These are phyloP conservation scores for Tylopilus orsonianus DNA, from an alignment of 1,284 basidiomycete genomes.

Conservation along the genomic window DNA sequence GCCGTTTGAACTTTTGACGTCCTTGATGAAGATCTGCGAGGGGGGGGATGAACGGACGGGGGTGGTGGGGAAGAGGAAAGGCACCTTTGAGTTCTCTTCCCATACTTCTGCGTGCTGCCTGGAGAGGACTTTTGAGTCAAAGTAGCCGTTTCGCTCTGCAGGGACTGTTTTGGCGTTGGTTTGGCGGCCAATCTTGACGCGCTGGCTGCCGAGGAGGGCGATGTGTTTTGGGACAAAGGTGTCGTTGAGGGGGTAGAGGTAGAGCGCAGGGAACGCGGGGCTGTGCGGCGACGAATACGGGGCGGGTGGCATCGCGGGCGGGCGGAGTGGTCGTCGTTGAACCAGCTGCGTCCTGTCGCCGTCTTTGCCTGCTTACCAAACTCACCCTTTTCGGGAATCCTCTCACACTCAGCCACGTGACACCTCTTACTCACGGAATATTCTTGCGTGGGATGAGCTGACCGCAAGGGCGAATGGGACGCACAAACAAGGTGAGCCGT, in stretches of 20 bases:
- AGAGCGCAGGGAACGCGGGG: slow-evolving; percentile 66
- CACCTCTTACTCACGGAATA: too few relatives aligned
- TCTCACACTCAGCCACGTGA: slow-evolving; percentile 24
- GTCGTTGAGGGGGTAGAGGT: slow-evolving; percentile 95
- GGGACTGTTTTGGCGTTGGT: slow-evolving; percentile 97
- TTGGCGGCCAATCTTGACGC: slow-evolving; percentile 96
- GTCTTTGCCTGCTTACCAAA: slow-evolving; percentile 17
- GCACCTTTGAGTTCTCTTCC: slow-evolving; percentile 86
- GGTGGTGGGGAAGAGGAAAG: slow-evolving; percentile 18
- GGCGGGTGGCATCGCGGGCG: slow-evolving; percentile 40
- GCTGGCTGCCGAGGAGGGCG: slow-evolving; percentile 69
- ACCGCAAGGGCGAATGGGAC: too few relatives aligned
- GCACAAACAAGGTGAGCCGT: too few relatives aligned
- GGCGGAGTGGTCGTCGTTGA: slow-evolving; percentile 7
- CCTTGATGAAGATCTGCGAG: slow-evolving; percentile 91
- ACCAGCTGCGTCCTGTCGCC: slow-evolving; percentile 10
- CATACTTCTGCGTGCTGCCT: slow-evolving; percentile 98
- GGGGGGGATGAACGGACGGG: slow-evolving; percentile 2
- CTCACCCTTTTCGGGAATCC: neutral
- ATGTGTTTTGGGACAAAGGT: slow-evolving; percentile 97
- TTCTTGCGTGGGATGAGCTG: too few relatives aligned
- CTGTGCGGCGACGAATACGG: slow-evolving; percentile 37
- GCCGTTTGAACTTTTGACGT: slow-evolving; percentile 97
- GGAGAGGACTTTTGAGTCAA: slow-evolving; percentile 96
- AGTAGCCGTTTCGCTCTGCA: slow-evolving; percentile 93